Evolutionary conservation across 805 yeast genomes (phyloP).

Genomic region (Kodamaea lidongshanica): DNA sequence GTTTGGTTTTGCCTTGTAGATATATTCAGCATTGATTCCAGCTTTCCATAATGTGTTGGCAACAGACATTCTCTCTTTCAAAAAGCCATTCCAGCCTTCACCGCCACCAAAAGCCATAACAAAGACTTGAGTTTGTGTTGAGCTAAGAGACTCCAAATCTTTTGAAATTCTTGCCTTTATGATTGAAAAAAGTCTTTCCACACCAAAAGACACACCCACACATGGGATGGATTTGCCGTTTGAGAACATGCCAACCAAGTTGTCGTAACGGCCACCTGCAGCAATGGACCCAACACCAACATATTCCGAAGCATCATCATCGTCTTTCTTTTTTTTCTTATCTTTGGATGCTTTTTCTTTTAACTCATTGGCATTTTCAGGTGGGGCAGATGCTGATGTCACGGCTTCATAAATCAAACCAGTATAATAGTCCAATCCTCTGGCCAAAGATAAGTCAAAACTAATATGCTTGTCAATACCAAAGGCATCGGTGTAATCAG

Average conservation of each 20-base stretch:
- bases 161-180: constrained; percentile 67
- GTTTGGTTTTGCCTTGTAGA: constrained; percentile 90
- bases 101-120: constrained; percentile 99
- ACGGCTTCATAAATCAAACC: constrained; percentile 97
- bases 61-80: constrained; percentile 84
- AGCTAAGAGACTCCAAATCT: constrained; percentile 58
- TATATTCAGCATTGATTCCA: constrained; percentile 85
- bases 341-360: constrained; percentile 36
- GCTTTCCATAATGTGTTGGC: constrained; percentile 80
- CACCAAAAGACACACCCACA: constrained; percentile 95
- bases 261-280: constrained; percentile 98
- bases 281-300: constrained; percentile 99
- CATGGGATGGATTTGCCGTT: constrained; percentile 92
- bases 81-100: constrained; percentile 88
- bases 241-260: constrained; percentile 94
- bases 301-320: constrained; percentile 90
- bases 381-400: constrained; percentile 94
- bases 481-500: constrained; percentile 77
- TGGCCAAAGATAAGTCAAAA: constrained; percentile 90
- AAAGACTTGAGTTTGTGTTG: constrained; percentile 86
- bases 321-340: constrained; percentile 42
- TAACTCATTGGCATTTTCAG: constrained; percentile 65
- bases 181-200: constrained; percentile 87
- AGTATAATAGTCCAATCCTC: constrained; percentile 97
- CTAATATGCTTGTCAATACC: constrained; percentile 62